Base-by-base conservation (phyloP, 164 flowering plant genomes). In the Vitis rotundifolia region DNA sequence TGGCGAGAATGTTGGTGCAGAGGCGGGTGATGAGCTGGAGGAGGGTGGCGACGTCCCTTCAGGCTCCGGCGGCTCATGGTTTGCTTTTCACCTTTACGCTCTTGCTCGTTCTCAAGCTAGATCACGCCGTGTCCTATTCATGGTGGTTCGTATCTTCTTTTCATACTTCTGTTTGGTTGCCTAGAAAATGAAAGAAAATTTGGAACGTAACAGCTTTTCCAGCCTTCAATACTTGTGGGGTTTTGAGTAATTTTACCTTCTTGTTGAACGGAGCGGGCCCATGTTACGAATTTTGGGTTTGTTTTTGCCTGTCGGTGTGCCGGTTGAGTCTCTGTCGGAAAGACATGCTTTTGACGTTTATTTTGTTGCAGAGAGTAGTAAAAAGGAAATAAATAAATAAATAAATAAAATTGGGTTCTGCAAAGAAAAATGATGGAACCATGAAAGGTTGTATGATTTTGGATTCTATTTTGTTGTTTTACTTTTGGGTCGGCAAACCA, bases 91-190 rank as follows among this genome's bases (percentile, higher is more conserved):
- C 77, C 61, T 90, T 92, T 89, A 85, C 97, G 51, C 68, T 91
- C 16, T 69, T 88, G 65, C 91, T 94, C 48, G 83, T 87, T 51
- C 77, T 88, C 64, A 89, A 89, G 87, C 92, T 94, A 69, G 83
- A 91, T 68, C 86, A 75, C 49, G 54, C 55, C 56, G 68, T 81
- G 49, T 72, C 73, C 53, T 81, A 73, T 80, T 86, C 94, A n/a
- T 94, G 98, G 98, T 94, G 98, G 95, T 93, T 10, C 51, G 94
- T 83, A 11, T 50, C 59, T 28, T 49, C 29, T 59, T 57, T 63
- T 26, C 2, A 0, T 59, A 15, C 1, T 22, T 58, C 22, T 67
- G 52, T 53, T 61, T 54, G 54, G 51, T 31, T 47, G 44, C 7
- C 44, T 37, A 37, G 44, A 37, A 37, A 37, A 37, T 37, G 44